Conservation (phyloP, 1,284 basidiomycete species). For the Xerocomus minutiporus region DNA sequence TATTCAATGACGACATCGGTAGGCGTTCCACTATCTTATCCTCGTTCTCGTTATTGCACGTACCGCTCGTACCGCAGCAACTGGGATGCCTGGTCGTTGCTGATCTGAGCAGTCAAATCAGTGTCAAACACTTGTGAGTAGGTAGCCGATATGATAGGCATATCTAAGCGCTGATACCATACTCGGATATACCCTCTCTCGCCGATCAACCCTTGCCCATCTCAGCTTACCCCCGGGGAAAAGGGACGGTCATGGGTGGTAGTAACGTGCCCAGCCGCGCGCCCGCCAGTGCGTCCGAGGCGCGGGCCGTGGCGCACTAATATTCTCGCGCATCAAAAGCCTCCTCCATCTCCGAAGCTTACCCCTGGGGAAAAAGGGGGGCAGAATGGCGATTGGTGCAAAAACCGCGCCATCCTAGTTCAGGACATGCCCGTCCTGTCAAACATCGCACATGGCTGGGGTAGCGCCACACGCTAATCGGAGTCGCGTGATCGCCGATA, state of each 20-base stretch:
- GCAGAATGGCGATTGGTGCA: background rate
- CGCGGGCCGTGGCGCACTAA: background rate
- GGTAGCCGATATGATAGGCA: background rate
- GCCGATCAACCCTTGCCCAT: background rate
- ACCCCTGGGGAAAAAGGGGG: background rate
- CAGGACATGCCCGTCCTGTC: background rate
- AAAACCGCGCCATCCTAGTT: background rate
- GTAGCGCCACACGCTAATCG: background rate
- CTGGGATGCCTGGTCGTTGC: no score
- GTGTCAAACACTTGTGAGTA: background rate
- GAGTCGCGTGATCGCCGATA: background rate
- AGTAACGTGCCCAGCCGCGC: background rate
- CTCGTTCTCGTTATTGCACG: no score
- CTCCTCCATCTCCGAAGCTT: background rate
- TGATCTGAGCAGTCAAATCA: background rate
- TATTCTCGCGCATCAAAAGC: background rate
- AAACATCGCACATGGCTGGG: background rate
- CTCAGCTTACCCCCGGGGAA: background rate
- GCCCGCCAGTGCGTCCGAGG: background rate
- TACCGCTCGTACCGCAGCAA: no score
- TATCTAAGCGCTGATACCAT: background rate
- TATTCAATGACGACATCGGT: background rate
- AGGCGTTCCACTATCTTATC: background rate
- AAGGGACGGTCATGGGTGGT: background rate
- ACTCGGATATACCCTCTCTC: background rate